Evolutionary conservation across 139 green algal species (phyloP), one percentile per base, ranked within the genome.

Genomic region (Chlamydomonas asymmetrica): DNA sequence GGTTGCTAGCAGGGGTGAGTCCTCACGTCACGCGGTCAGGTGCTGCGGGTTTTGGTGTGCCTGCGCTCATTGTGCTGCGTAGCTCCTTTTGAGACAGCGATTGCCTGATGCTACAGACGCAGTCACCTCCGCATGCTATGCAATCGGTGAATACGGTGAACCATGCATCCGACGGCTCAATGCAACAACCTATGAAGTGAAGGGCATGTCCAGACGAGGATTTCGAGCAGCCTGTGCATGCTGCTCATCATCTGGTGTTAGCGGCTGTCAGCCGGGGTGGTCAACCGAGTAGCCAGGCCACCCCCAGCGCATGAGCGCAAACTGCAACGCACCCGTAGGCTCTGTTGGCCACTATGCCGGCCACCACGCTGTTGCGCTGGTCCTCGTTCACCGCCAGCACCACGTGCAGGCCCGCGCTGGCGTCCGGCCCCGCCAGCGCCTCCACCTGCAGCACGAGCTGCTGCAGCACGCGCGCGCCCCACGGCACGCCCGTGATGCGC

Each of bases 371-470:
- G 48, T 79, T 78, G 27, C 66, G 64, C 75, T 86, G 75, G 34
- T 79, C 75, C 34, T 80, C 75, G 23, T 80, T 78, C 29, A 86
- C 41, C 41, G 77, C 71, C 64, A 86, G 71, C 34, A 86, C 31
- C 45, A 86, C 70, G 29, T 35, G 49, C 56, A 86, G 70, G 25
- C 43, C 45, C 25, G 37, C 18, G 5, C 73, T 57, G 20, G 80
- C 80, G 1, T 86, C 80, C n/a, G 20, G 35, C 1, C 80, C 80
- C 23, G 71, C 80, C 38, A 74, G 22, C 13, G 23, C 32, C 56
- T 73, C 50, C 31, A 81, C 64, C 18, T 65, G 38, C 57, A 82
- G 64, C 38, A 67, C 62, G 57, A 86, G 75, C 75, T 86, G 80
- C 57, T 69, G 66, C 49, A 86, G 49, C 29, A 37, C 65, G 32